These are phyloP conservation scores for Candida qinlingensis DNA, from an alignment of 805 yeast genomes.

Conservation along the genomic window DNA sequence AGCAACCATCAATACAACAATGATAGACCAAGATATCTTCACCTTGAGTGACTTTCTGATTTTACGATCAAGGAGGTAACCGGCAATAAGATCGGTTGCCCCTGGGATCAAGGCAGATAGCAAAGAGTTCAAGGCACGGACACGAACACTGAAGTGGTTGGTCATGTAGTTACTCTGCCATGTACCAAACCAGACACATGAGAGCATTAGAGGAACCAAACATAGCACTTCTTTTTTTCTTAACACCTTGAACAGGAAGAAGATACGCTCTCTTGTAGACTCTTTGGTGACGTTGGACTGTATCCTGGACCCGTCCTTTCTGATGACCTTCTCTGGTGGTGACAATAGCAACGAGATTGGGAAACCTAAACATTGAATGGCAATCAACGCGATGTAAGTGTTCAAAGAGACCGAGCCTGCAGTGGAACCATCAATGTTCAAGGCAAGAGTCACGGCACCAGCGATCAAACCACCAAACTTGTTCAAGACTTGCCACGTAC, in stretches of 20 bases:
- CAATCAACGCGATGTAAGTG: constrained; percentile 23
- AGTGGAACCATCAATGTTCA: constrained; percentile 12
- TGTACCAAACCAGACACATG: constrained; percentile 21
- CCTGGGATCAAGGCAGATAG: constrained; percentile 19
- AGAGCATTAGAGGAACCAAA: constrained; percentile 19
- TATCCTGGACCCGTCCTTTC: constrained; percentile 24
- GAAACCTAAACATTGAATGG: constrained; percentile 24
- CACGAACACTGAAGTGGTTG: constrained; percentile 23
- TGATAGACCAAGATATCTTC: constrained; percentile 17
- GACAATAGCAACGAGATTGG: constrained; percentile 19
- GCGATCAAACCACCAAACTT: constrained; percentile 25
- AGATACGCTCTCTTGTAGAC: constrained; percentile 6
- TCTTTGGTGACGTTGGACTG: constrained; percentile 9
- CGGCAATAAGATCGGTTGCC: constrained; percentile 17
- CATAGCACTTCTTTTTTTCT: constrained; percentile 17
- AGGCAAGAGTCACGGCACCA: constrained; percentile 20
- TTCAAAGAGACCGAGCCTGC: constrained; percentile 22
- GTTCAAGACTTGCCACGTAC: constrained; percentile 24
- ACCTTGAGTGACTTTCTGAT: constrained; percentile 10
- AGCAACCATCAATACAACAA: constrained; percentile 7
- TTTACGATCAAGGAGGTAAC: constrained; percentile 15
- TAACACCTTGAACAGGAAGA: constrained; percentile 6
- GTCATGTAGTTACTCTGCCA: constrained; percentile 23
- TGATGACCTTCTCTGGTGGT: constrained; percentile 24
- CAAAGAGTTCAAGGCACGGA: constrained; percentile 23